A percentile compares a stretch with the other conserved stretches of the same genome.
phyloP scores from a whole-genome alignment of 305 asterid species.

The Fraxinus floribunda region DNA sequence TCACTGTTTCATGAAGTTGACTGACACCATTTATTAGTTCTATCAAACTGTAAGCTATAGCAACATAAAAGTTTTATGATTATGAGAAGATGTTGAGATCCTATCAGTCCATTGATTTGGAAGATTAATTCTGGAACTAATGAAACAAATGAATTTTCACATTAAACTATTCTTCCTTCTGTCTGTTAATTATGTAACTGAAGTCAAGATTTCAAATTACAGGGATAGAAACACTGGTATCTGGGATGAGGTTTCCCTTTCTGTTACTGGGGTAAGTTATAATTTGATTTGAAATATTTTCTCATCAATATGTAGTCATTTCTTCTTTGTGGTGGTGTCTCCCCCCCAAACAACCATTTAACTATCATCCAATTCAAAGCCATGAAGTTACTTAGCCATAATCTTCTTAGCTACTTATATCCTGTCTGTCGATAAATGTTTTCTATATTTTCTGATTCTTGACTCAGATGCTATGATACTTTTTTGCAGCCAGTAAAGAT shows the following conservation, averaged over 20 bases:
- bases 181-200: constrained; percentile 5
- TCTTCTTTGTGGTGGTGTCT: not conserved
- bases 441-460: constrained; percentile 24
- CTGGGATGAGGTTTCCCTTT: constrained; percentile 95
- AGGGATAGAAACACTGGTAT: constrained; percentile 99
- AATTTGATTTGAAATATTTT: constrained; percentile 6
- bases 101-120: constrained; percentile 9
- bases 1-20: not conserved
- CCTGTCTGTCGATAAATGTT: constrained; percentile 8
- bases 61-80: not conserved
- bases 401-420: not conserved
- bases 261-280: constrained; percentile 82
- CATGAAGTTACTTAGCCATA: not conserved
- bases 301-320: not conserved
- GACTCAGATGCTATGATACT: constrained; percentile 26
- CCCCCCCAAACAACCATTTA: not conserved
- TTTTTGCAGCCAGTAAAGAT: constrained; percentile 91
- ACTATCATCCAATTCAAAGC: not conserved
- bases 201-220: constrained; percentile 25
- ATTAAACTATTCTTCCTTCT: not conserved
- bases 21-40: not conserved
- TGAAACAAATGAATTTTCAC: not conserved
- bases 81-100: constrained; percentile 7
- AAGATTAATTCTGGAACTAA: not conserved
- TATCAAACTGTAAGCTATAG: constrained; percentile 10